These are phyloP conservation scores for Trypanosoma theileri DNA, from an alignment of 208 protist genomes.

Conservation along the genomic window DNA sequence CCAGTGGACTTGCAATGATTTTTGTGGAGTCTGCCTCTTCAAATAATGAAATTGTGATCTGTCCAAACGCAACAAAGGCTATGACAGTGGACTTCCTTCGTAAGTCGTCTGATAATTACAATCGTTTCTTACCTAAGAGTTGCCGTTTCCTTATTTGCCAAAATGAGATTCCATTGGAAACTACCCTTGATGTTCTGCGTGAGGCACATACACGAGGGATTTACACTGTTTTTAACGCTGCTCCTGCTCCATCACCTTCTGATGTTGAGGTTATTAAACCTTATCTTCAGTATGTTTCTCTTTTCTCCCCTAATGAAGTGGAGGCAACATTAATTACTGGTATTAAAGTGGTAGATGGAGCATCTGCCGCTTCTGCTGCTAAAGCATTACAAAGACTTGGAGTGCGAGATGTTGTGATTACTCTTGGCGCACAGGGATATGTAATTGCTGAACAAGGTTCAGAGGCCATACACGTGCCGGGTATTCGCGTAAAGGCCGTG, in stretches of 20 bases:
- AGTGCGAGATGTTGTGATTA: conserved; percentile 85
- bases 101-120: conserved; percentile 54
- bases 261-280: conserved; percentile 69
- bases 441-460: conserved; percentile 60
- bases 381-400: conserved; percentile 67
- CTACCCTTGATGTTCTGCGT: conserved; percentile 81
- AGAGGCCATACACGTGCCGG: conserved; percentile 42
- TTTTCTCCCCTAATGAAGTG: conserved; percentile 93
- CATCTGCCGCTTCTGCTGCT: conserved; percentile 53
- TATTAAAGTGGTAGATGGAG: conserved; percentile 58
- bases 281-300: conserved; percentile 76
- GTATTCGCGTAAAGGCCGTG: conserved; percentile 81
- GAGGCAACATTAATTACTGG: conserved; percentile 88
- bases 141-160: conserved; percentile 88
- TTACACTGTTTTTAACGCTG: conserved; percentile 93
- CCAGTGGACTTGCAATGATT: conserved; percentile 91
- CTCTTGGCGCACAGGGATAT: conserved; percentile 81
- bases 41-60: conserved; percentile 93
- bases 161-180: conserved; percentile 88
- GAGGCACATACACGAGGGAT: conserved; percentile 73
- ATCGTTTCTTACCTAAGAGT: conserved; percentile 43
- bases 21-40: conserved; percentile 84
- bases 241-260: conserved; percentile 78
- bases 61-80: conserved; percentile 80
- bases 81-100: conserved; percentile 64